These are phyloP conservation scores for Apostasia ramifera DNA, from an alignment of 106 monocot genomes.

Conservation along the genomic window DNA sequence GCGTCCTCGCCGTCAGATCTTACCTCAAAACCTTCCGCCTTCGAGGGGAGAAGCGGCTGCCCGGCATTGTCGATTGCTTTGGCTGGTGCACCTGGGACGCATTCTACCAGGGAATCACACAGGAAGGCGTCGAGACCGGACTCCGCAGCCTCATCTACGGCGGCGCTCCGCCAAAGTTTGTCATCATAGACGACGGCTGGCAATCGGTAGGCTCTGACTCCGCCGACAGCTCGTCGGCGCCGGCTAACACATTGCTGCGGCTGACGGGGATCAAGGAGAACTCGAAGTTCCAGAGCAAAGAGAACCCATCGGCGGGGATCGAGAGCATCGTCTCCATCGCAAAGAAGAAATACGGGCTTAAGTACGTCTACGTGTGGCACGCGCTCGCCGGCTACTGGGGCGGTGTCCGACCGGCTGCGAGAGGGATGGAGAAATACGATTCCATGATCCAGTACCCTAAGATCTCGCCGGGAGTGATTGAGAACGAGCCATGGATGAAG, in stretches of 20 bases:
- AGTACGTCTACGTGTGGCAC: slow-evolving; percentile 90
- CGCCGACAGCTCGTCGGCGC: background rate
- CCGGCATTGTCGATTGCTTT: slow-evolving; percentile 72
- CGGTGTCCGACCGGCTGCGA: slow-evolving; percentile 55
- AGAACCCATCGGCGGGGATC: slow-evolving; percentile 43
- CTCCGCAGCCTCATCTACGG: slow-evolving; percentile 46
- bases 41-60: slow-evolving; percentile 57
- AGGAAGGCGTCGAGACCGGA: slow-evolving; percentile 82
- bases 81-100: slow-evolving; percentile 99
- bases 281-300: slow-evolving; percentile 61
- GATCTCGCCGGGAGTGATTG: slow-evolving; percentile 53
- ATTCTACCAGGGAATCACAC: slow-evolving; percentile 83
- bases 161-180: slow-evolving; percentile 69
- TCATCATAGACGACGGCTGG: slow-evolving; percentile 99
- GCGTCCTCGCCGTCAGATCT: slow-evolving; percentile 48
- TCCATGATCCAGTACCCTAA: slow-evolving; percentile 64
- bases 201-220: slow-evolving; percentile 54
- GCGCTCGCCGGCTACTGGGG: slow-evolving; percentile 96
- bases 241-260: slow-evolving; percentile 22
- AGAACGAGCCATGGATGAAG: slow-evolving; percentile 70
- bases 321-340: slow-evolving; percentile 51
- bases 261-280: slow-evolving; percentile 82
- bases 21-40: slow-evolving; percentile 65
- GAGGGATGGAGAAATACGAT: slow-evolving; percentile 45
- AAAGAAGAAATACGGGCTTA: slow-evolving; percentile 69